These are phyloP conservation scores for Debaryomyces maramus DNA, from an alignment of 805 yeast genomes.

Conservation along the genomic window DNA sequence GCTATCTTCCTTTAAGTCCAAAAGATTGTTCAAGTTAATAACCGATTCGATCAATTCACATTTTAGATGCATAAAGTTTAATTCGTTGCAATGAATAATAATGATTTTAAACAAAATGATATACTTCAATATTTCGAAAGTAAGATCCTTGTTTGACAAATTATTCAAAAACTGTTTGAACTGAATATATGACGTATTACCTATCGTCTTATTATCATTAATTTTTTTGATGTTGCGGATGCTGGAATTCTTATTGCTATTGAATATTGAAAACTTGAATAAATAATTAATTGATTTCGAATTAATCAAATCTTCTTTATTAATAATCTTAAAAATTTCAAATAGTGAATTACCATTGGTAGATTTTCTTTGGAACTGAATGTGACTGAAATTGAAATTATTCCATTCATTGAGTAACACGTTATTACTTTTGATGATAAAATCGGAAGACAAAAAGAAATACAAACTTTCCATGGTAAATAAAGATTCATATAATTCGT, in stretches of 20 bases:
- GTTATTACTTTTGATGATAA: conserved; percentile 15
- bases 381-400: conserved; percentile 10
- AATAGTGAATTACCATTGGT: conserved; percentile 10
- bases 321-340: conserved; percentile 10
- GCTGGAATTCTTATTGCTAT: not conserved
- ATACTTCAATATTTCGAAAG: conserved; percentile 7
- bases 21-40: conserved; percentile 13
- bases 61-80: conserved; percentile 15
- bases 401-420: conserved; percentile 18
- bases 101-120: conserved; percentile 22
- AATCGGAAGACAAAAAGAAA: conserved; percentile 16
- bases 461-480: conserved; percentile 29
- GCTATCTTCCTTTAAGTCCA: conserved; percentile 6
- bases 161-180: not conserved
- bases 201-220: not conserved
- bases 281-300: conserved; percentile 9
- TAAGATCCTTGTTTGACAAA: conserved; percentile 7
- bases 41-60: conserved; percentile 19
- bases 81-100: conserved; percentile 19
- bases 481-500: conserved; percentile 32
- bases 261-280: conserved; percentile 2
- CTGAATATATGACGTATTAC: not conserved
- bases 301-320: conserved; percentile 13
- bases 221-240: conserved; percentile 1
- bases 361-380: conserved; percentile 8